Evolutionary conservation across 2,329 filamentous ascomycete genomes (phyloP), one percentile per base, ranked within the genome.

Genomic region (Cladophialophora yegresii): DNA sequence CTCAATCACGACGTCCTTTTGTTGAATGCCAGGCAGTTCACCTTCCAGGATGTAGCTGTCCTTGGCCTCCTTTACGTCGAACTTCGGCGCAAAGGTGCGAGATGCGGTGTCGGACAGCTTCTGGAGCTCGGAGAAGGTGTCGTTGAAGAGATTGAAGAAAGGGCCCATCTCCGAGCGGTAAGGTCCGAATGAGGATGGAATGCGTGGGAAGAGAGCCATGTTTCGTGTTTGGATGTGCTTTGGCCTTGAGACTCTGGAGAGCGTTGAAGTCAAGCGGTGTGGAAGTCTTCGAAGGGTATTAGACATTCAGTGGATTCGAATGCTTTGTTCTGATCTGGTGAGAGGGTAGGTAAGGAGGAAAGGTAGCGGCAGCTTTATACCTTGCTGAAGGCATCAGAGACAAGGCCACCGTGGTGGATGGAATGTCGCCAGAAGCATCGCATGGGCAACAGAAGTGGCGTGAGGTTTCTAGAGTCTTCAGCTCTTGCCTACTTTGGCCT

Each of bases 11-110:
- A 83, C 71, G 61, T 81, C 74, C 64, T 81, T 77, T 69, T 80
- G 77, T 23, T 73, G 72, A 61, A 82, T 74, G 10, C 81, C 81
- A 0, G 81, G 80, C 0, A 83, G 72, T 60, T 83, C 81, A n/a
- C 80, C 80, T 56, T 82, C 78, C 12, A 83, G 76, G 66, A 78
- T 70, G 71, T 82, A 83, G 50, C 75, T 73, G 5, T 79, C 74
- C 2, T 75, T 73, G 32, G 71, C 75, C 70, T 82, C 81, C 62
- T 77, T 76, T 55, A 82, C 75, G 69, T 83, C 81, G 66, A 82
- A 82, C 54, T 74, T 74, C 43, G 80, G 81, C 6, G 75, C 71
- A 70, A 81, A 79, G 7, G 72, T 70, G 32, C 61, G 54, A 16
- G 59, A 59, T 36, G 63, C 63, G 40, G 57, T 62, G 45, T 72